These are phyloP conservation scores for Fraxinus sp. DNA, from an alignment of 305 asterid species.

Conservation along the genomic window DNA sequence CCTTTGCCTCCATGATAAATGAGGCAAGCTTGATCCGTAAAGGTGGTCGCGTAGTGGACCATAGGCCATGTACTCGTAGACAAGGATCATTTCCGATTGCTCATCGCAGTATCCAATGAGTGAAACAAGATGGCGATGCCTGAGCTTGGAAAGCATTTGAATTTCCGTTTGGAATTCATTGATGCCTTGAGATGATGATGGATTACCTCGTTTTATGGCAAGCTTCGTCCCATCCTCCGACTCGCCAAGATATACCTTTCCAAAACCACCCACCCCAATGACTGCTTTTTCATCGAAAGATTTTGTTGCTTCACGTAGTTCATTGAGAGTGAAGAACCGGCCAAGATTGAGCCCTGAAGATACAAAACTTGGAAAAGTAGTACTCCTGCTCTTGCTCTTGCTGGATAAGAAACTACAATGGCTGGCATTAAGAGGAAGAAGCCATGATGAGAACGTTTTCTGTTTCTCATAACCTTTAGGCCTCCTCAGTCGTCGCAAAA, in stretches of 20 bases:
- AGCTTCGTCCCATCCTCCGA: constrained; percentile 60
- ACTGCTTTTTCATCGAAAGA: constrained; percentile 67
- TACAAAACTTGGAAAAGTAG: constrained; percentile 49
- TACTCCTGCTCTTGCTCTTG: constrained; percentile 62
- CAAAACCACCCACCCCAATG: constrained; percentile 88
- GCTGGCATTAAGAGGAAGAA: constrained; percentile 61
- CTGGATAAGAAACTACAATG: constrained; percentile 72
- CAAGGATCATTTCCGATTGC: constrained; percentile 81
- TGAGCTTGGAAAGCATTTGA: constrained; percentile 69
- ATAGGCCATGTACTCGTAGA: constrained; percentile 80
- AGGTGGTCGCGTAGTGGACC: constrained; percentile 88
- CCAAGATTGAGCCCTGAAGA: constrained; percentile 64
- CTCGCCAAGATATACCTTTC: constrained; percentile 75
- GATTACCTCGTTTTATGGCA: constrained; percentile 83
- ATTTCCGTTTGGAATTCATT: constrained; percentile 87
- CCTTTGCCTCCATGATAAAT: constrained; percentile 71
- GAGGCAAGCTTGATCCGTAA: constrained; percentile 56
- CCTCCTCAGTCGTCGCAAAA: constrained; percentile 35
- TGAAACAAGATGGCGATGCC: constrained; percentile 90
- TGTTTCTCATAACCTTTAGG: constrained; percentile 67
- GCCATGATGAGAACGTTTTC: constrained; percentile 83
- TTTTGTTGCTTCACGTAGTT: constrained; percentile 65
- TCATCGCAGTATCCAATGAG: constrained; percentile 91
- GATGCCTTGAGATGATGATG: constrained; percentile 82
- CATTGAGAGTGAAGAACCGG: constrained; percentile 56